Conservation (phyloP, 2,329 filamentous ascomycete genomes). For the Penicillium sp. region DNA sequence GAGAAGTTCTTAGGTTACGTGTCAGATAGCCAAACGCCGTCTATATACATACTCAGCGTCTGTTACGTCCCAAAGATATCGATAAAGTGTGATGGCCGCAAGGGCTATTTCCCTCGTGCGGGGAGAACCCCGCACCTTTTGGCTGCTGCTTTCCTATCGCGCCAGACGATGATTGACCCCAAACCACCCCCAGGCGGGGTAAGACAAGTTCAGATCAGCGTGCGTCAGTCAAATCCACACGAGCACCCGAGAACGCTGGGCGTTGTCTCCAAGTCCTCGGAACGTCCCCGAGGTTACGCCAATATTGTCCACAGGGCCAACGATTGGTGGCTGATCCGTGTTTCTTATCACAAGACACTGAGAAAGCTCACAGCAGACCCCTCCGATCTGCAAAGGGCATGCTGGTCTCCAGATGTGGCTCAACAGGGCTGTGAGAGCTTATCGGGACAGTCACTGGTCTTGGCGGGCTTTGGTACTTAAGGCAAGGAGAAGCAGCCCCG, state of each 20-base stretch:
- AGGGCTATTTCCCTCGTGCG: neutral
- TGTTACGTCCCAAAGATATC: neutral
- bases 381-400: conserved; percentile 2
- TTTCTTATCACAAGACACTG: conserved; percentile 11
- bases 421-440: neutral
- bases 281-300: conserved; percentile 1
- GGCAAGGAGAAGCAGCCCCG: neutral
- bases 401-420: neutral
- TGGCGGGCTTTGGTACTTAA: neutral
- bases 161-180: neutral
- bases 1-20: neutral
- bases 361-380: neutral
- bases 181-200: neutral
- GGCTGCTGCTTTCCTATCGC: neutral
- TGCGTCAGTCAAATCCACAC: neutral
- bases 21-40: conserved; percentile 31
- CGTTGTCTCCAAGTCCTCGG: neutral
- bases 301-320: neutral
- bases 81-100: neutral
- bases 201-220: neutral
- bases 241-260: neutral
- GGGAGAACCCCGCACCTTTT: neutral
- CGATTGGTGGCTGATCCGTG: neutral
- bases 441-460: neutral
- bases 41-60: conserved; percentile 29